Base-by-base conservation (phyloP, 805 yeast genomes). In the Wickerhamomyces rabaulensis region DNA sequence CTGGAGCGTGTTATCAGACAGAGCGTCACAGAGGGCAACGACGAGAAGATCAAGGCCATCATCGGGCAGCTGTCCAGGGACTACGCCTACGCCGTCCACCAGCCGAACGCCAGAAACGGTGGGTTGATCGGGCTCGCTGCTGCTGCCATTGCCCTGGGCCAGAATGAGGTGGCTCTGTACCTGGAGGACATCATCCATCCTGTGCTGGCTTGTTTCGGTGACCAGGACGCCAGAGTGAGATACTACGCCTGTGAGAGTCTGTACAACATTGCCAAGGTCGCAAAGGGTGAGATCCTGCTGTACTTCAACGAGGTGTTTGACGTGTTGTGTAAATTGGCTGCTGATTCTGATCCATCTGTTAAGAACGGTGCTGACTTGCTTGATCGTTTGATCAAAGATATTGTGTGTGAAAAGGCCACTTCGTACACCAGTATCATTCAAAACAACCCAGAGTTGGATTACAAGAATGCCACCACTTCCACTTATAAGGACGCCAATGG, bases 61-160 rank as follows among this genome's bases (percentile, higher is more conserved):
- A 86, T 92, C 39, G 82, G 78, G 48, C 95, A 90, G 60, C 70
- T 94, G 46, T 76, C 88, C 42, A 71, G 82, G 37, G 90, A 85
- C 54, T 85, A 79, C 60, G 89, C 92, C 0, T 84, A 88, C 69
- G 79, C 97, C 37, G 78, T 86, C 47, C 87, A 91, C 71, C 82
- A 87, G 67, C 81, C 97, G 43, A 75, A 86, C 74, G 88, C 96
- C 6, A 78, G 96, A 56, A 91, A 90, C 72, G 99, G 99, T 16
- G 97, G 98, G 0, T 74, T 92, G 38, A 92, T 95, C 54, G 98
- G 98, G 0, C 70, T 94, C 17, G 99, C 98, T 6, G 96, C 97
- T 12, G 94, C 90, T 4, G 90, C 97, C 0, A 91, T 94, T 46
- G 98, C 98, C 0, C 67, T 94, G 26, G 97, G 98, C 2, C 76